Percentiles rank a stretch among this genome's conserved stretches.
These are phyloP conservation scores for Thozetella sp. DNA, from an alignment of 495 filamentous ascomycete genomes.

Conservation along the genomic window DNA sequence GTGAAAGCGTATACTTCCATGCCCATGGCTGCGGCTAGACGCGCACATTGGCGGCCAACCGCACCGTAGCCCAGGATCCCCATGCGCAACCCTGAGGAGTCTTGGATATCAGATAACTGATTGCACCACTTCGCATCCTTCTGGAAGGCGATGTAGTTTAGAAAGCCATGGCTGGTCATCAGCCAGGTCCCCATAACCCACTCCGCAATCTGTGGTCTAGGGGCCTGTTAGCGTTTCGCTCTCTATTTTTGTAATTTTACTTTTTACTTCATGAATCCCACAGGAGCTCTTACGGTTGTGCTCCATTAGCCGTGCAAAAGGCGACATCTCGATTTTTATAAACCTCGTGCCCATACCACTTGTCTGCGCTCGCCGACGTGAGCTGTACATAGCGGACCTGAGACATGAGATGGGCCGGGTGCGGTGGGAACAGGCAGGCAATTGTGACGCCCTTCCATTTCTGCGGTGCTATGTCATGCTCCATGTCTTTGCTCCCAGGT, in stretches of 20 bases:
- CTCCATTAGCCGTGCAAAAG: constrained; percentile 32
- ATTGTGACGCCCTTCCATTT: constrained; percentile 28
- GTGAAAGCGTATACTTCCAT: constrained; percentile 85
- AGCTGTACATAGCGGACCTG: constrained; percentile 32
- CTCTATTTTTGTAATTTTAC: too few relatives aligned
- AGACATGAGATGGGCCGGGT: constrained; percentile 18
- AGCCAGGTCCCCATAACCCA: constrained; percentile 44
- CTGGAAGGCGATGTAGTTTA: constrained; percentile 21
- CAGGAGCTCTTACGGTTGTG: constrained; percentile 12
- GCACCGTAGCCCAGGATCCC: constrained; percentile 42
- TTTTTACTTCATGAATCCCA: too few relatives aligned
- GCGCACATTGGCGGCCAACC: constrained; percentile 71
- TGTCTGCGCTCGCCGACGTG: constrained; percentile 27
- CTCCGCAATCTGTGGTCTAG: constrained; percentile 42
- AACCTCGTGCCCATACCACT: constrained; percentile 22
- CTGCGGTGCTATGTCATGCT: neutral
- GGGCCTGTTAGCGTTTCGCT: too few relatives aligned
- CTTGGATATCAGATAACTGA: constrained; percentile 10
- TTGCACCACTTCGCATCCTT: constrained; percentile 6
- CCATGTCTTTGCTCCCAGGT: too few relatives aligned
- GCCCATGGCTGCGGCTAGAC: constrained; percentile 70
- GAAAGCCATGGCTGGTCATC: constrained; percentile 27
- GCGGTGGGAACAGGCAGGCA: constrained; percentile 15
- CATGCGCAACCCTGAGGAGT: constrained; percentile 33
- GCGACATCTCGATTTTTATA: constrained; percentile 24